Evolutionary conservation across 352 stramenopile species (phyloP), one percentile per base, ranked within the genome.

Genomic region (Phytopythium chamaehyphon): DNA sequence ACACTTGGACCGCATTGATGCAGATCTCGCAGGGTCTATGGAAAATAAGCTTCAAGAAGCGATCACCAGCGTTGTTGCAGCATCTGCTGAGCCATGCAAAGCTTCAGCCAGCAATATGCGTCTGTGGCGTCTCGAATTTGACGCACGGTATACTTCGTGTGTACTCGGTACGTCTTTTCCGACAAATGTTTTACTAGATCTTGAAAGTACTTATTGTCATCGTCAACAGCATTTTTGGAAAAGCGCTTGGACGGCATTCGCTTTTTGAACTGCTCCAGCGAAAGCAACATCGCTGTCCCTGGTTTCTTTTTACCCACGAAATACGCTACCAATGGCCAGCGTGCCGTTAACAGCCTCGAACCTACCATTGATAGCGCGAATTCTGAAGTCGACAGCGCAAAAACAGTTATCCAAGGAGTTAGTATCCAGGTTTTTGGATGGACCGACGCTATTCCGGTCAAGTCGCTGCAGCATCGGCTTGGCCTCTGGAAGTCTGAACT

Each of bases 81-180:
- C 1, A 37, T 23, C 5, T 10, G 39, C 39, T 22, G 23, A 16
- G 26, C 15, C 3, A 33, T 33, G 28, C 24, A 26, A n/a, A n/a
- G n/a, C n/a, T n/a, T n/a, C 44, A 22, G 9, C 9, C 3, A 19
- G n/a, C 3, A 49, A 19, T 11, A 38, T 62, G 48, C 68, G 76
- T 40, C 54, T 94, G 1, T 94, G 83, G 83, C 69, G 71, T 57
- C 56, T 92, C 26, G 83, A 94, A 54, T 85, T 91, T 40, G 83
- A 94, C 40, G 73, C 75, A 15, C 80, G 83, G 38, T 90, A 89
- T 43, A 66, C 66, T 22, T 31, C 72, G 26, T 51, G 59, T 24
- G 61, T 88, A 16, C 51, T 93, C 35, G 69, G 78, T 87, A 56
- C 51, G 66, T 72, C 37, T 40, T 46, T 33, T n/a, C 16, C 8